Percentiles rank a stretch among this genome's conserved stretches.
phyloP scores from a whole-genome alignment of 108 stramenopile genomes.

The Cyclostephanos tholiformis region DNA sequence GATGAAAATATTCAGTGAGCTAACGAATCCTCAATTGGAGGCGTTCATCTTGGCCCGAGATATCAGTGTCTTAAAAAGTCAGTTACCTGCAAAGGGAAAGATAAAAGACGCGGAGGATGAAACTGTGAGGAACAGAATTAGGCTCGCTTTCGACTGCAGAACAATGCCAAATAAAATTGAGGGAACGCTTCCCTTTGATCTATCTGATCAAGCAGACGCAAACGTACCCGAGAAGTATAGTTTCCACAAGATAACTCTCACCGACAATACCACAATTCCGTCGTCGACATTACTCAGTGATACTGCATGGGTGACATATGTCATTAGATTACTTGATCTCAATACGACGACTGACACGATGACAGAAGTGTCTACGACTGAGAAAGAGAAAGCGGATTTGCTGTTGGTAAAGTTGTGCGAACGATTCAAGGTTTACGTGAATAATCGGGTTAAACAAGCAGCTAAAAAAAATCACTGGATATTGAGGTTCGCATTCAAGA shows the following conservation, averaged over 20 bases:
- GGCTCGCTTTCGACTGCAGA: neutral
- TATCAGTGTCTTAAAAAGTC: too few relatives aligned
- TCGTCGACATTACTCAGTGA: too few relatives aligned
- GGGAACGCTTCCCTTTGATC: neutral
- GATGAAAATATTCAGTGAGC: too few relatives aligned
- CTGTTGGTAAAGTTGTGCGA: neutral
- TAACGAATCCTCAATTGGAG: too few relatives aligned
- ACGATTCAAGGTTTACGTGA: conserved; percentile 3
- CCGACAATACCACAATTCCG: too few relatives aligned
- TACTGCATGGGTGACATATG: too few relatives aligned
- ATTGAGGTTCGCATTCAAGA: neutral
- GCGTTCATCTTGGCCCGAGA: too few relatives aligned
- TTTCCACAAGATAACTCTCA: too few relatives aligned
- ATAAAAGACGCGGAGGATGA: neutral
- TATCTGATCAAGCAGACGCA: neutral
- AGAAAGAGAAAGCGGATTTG: neutral
- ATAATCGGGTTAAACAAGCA: neutral
- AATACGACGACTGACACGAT: too few relatives aligned
- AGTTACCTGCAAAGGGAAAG: neutral
- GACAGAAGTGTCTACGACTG: too few relatives aligned
- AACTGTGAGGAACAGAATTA: neutral
- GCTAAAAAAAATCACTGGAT: neutral
- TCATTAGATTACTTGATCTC: too few relatives aligned
- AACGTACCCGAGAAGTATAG: too few relatives aligned
- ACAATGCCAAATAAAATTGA: neutral